These are phyloP conservation scores for Hypoxylon intermedium DNA, from an alignment of 495 filamentous ascomycete genomes.

Conservation along the genomic window DNA sequence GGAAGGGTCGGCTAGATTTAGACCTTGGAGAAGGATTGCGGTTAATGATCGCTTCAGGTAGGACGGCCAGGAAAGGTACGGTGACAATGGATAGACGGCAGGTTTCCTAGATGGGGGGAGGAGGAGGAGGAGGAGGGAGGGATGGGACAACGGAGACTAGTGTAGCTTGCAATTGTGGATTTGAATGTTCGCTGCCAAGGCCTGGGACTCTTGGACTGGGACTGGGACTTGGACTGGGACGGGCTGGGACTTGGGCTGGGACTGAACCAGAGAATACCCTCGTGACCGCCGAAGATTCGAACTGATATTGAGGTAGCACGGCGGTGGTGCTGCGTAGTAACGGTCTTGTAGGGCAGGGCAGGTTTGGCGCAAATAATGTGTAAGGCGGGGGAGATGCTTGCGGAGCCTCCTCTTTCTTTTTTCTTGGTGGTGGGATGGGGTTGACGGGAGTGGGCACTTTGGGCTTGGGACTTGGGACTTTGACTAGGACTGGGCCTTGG, in stretches of 20 bases:
- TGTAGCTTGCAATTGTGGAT: conserved; percentile 30
- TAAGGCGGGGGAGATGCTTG: conserved; percentile 39
- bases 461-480: background rate
- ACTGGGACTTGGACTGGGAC: no score
- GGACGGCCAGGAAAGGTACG: conserved; percentile 28
- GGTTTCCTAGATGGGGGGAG: conserved; percentile 19
- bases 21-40: conserved; percentile 30
- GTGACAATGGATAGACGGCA: conserved; percentile 37
- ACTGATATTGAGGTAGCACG: conserved; percentile 35
- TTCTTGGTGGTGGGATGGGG: conserved; percentile 13
- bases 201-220: no score
- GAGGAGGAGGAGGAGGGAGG: conserved; percentile 13
- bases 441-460: background rate
- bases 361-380: conserved; percentile 38
- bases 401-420: conserved; percentile 33
- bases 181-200: conserved; percentile 34
- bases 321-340: conserved; percentile 29
- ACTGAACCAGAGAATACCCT: conserved; percentile 30
- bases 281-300: conserved; percentile 36
- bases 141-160: conserved; percentile 25
- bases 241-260: no score
- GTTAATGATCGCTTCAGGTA: conserved; percentile 36
- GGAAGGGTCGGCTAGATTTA: conserved; percentile 30
- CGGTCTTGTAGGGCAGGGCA: conserved; percentile 36
- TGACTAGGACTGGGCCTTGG: no score